A percentile compares a stretch with the other conserved stretches of the same genome.
phyloP scores from a whole-genome alignment of 768 basidiomycete genomes.

The Epithele typhae region DNA sequence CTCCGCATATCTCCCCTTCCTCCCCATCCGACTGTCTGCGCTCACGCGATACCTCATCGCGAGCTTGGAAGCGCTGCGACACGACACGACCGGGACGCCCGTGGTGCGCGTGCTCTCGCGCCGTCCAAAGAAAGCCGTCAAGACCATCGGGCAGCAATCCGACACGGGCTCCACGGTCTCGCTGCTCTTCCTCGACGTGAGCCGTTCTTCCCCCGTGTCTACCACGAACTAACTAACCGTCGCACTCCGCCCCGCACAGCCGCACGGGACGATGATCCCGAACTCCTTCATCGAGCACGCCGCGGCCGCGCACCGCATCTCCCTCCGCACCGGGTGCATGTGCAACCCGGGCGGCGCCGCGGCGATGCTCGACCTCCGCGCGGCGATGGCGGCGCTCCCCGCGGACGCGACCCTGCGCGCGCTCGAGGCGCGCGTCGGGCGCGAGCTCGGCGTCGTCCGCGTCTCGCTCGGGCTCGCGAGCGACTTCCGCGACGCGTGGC shows the following conservation, averaged over 20 bases:
- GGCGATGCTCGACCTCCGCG: conserved; percentile 60
- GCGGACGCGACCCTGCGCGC: conserved; percentile 57
- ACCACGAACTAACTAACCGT: too few species aligned
- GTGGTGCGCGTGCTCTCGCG: conserved; percentile 69
- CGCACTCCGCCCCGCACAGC: conserved; percentile 37
- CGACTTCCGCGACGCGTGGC: conserved; percentile 66
- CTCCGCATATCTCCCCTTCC: conserved; percentile 73
- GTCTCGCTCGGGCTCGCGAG: conserved; percentile 78
- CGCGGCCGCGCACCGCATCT: conserved; percentile 60
- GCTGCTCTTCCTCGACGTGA: conserved; percentile 58
- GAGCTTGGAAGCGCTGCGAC: conserved; percentile 51
- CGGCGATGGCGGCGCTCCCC: conserved; percentile 58
- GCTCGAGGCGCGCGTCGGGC: conserved; percentile 56
- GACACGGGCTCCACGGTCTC: conserved; percentile 66
- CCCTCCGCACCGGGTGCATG: conserved; percentile 81
- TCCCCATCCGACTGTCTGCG: conserved; percentile 69
- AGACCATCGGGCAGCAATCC: conserved; percentile 57
- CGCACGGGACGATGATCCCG: conserved; percentile 61
- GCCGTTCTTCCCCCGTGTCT: conserved; percentile 27
- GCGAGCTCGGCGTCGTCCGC: conserved; percentile 70
- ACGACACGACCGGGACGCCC: conserved; percentile 54
- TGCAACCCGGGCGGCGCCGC: conserved; percentile 85
- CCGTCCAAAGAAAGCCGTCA: conserved; percentile 48
- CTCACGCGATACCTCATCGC: conserved; percentile 59
- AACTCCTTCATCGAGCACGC: conserved; percentile 72